phyloP scores from a whole-genome alignment of 2,329 filamentous ascomycete genomes.

The Periconia macrospinosa region DNA sequence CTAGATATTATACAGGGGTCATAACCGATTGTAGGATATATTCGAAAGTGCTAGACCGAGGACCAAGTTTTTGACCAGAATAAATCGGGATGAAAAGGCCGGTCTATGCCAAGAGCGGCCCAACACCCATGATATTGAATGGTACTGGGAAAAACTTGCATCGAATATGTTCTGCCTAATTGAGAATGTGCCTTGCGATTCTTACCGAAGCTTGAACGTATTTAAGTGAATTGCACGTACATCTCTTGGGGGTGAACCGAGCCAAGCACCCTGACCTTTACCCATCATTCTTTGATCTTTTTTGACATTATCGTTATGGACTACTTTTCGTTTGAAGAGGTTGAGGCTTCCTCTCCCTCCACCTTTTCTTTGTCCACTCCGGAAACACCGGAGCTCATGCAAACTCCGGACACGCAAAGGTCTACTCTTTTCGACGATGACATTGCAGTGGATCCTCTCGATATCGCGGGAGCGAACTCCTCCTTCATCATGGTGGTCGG shows the following conservation, averaged over 20 bases:
- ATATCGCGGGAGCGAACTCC: constrained; percentile 39
- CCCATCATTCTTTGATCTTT: constrained; percentile 9
- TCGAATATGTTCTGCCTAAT: constrained; percentile 39
- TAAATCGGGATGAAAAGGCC: constrained; percentile 37
- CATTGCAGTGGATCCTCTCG: constrained; percentile 46
- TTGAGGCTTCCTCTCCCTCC: constrained; percentile 31
- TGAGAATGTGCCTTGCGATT: constrained; percentile 22
- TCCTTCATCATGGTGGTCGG: constrained; percentile 56
- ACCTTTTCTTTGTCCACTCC: constrained; percentile 29
- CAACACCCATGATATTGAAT: constrained; percentile 39
- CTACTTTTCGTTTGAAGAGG: constrained; percentile 18
- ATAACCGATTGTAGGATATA: constrained; percentile 36
- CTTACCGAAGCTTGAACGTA: constrained; percentile 23
- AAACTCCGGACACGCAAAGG: constrained; percentile 50
- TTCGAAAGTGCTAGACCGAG: constrained; percentile 38
- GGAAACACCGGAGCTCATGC: constrained; percentile 27
- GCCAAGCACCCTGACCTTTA: constrained; percentile 18
- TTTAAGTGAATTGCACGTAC: constrained; percentile 41
- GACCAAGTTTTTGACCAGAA: constrained; percentile 29
- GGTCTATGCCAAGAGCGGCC: constrained; percentile 35
- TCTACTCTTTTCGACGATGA: constrained; percentile 54
- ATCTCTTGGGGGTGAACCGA: constrained; percentile 13
- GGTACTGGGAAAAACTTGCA: constrained; percentile 35
- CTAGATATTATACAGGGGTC: constrained; percentile 40
- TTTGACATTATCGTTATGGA: constrained; percentile 21